Evolutionary conservation across 2,329 filamentous ascomycete species (phyloP), one percentile per base, ranked within the genome.

Genomic region (Dactylellina drechsleri): DNA sequence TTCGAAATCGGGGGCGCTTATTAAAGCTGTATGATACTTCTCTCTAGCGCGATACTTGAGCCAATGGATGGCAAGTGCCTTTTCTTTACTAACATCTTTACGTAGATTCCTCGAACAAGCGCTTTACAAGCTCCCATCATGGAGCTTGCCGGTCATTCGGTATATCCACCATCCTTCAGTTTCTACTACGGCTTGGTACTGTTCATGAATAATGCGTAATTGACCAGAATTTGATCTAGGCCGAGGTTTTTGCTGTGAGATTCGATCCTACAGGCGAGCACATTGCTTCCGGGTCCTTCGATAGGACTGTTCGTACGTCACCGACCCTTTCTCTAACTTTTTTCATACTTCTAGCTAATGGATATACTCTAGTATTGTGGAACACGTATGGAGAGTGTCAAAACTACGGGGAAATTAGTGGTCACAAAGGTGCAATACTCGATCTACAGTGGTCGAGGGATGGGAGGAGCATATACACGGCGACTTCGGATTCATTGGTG

Each of bases 391-490:
- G 93, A 80, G 87, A 92, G 79, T 97, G 94, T 84, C 92, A 96
- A 80, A 99, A 99, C 83, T 97, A 97, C 80, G 93, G 94, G 74
- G 84, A 92, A 28, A 85, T 99, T 61, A 92, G 86, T 7, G 95
- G 95, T 40, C 95, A 99, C 84, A 93, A 92, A 81, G 92, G 92
- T 78, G 95, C 95, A 0, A 85, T 99, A 57, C 85, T 98, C 26
- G 95, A 98, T 82, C 84, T 99, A 53, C 93, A 97, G 81, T 99
- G 95, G 95, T 97, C 95, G 28, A 90, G 95, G 81, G 95, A 99
- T 83, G 96, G 93, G 18, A 89, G 91, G 79, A 90, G 94, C 49
- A 83, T 99, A 60, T 98, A 94, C 74, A 57, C 79, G 15, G 93
- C 93, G 52, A 97, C 93, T 40, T 93, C 95, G 78, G 95, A 99